Conservation (phyloP, 306 rosid genomes). For the Fragaria nilgerrensis region DNA sequence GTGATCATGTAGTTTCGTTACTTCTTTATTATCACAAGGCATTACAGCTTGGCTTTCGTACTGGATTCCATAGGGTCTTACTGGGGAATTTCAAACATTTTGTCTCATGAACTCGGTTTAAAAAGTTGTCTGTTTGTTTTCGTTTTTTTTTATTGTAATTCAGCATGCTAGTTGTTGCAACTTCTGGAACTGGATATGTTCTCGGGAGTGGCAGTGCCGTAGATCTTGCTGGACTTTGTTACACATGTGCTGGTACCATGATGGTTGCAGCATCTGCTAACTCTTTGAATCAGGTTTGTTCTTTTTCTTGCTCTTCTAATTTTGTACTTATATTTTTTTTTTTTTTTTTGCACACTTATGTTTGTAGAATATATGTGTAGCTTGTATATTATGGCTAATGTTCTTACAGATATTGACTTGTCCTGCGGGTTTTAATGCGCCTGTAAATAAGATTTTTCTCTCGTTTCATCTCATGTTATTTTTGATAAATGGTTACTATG, state of each 20-base stretch:
- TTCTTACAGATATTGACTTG: not conserved
- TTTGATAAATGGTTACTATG: not conserved
- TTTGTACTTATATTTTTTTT: not conserved
- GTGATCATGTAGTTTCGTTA: not conserved
- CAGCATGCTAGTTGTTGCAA: slow-evolving; percentile 93
- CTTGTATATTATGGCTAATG: not conserved
- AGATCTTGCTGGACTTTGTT: slow-evolving; percentile 63
- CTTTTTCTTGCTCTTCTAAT: slow-evolving; percentile 18
- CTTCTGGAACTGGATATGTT: slow-evolving; percentile 93
- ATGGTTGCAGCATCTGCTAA: slow-evolving; percentile 97
- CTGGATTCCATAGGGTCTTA: not conserved
- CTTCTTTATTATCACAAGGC: not conserved
- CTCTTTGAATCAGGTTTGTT: slow-evolving; percentile 83
- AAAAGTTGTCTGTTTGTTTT: slow-evolving; percentile 1
- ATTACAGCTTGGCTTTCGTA: not conserved
- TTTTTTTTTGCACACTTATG: not conserved
- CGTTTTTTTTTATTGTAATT: slow-evolving; percentile 8
- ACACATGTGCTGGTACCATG: slow-evolving; percentile 94
- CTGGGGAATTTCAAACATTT: too few species aligned
- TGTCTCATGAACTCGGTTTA: not conserved
- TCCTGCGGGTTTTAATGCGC: not conserved
- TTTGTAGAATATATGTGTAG: not conserved
- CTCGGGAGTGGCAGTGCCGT: slow-evolving; percentile 72
- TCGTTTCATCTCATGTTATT: not conserved
- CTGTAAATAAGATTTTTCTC: not conserved